Percentiles rank a stretch among this genome's conserved stretches.
These are phyloP conservation scores for Xylariomycetidae sp. DNA, from an alignment of 2,329 filamentous ascomycete species.

Conservation along the genomic window DNA sequence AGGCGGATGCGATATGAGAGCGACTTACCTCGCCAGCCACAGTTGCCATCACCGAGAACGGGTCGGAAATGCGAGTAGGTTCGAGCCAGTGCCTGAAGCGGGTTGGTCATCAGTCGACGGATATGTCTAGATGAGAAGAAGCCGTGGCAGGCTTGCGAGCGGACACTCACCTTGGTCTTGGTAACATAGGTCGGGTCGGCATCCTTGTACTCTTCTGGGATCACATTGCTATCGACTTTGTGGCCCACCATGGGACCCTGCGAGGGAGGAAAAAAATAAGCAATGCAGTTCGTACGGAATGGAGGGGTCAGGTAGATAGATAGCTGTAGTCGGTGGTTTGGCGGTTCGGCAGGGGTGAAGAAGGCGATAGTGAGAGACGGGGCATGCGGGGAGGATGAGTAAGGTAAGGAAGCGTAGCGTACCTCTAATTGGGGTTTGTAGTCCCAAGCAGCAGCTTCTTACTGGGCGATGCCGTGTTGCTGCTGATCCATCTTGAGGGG, in stretches of 20 bases:
- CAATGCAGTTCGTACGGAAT: too few species aligned
- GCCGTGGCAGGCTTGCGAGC: not conserved
- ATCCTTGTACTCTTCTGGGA: conserved; percentile 81
- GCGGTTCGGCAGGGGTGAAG: conserved; percentile 1
- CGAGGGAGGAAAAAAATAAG: conserved; percentile 9
- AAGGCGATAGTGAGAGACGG: conserved; percentile 1
- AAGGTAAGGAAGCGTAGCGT: too few species aligned
- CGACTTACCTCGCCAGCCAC: conserved; percentile 89
- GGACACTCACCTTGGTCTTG: conserved; percentile 71
- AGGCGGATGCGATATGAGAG: conserved; percentile 8
- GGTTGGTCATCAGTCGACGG: conserved; percentile 13
- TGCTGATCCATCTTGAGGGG: conserved; percentile 33
- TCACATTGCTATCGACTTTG: conserved; percentile 67
- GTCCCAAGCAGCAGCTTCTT: conserved; percentile 54
- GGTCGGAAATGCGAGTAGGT: conserved; percentile 85
- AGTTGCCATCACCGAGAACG: conserved; percentile 89
- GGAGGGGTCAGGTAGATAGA: too few species aligned
- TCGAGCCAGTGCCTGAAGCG: conserved; percentile 63
- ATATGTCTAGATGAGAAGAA: not conserved
- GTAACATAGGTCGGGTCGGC: conserved; percentile 78
- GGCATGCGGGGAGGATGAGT: conserved; percentile 2
- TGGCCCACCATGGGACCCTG: conserved; percentile 81
- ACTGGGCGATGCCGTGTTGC: conserved; percentile 45
- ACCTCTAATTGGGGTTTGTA: conserved; percentile 55
- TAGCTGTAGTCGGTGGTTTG: too few species aligned